A percentile compares a stretch with the other conserved stretches of the same genome.
Evolutionary conservation across 192 early-diverging fungal species (phyloP).

Genomic region (Lunasporangiospora selenospora): DNA sequence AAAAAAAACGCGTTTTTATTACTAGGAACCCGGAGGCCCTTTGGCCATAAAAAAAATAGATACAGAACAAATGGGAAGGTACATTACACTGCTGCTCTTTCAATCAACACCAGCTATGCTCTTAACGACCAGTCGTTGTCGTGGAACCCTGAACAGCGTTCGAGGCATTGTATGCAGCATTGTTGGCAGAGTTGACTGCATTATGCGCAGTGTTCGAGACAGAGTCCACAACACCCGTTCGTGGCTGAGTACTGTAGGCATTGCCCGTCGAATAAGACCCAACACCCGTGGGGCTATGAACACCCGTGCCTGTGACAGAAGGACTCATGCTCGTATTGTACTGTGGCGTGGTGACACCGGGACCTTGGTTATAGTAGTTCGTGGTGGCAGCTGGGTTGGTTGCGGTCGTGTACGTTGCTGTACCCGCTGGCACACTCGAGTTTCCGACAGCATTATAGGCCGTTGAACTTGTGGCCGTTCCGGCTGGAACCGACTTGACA

Average conservation of each 20-base stretch:
- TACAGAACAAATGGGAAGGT: neutral
- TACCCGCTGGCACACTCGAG: neutral
- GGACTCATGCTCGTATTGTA: conserved; percentile 4
- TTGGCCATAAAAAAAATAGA: neutral
- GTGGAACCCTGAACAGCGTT: too few relatives aligned
- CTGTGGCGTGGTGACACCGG: neutral
- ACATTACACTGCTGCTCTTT: too few relatives aligned
- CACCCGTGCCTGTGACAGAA: neutral
- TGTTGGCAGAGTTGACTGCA: neutral
- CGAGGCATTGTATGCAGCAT: neutral
- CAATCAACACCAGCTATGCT: neutral
- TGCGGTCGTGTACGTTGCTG: neutral
- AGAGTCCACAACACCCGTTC: conserved; percentile 3
- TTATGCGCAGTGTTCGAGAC: neutral
- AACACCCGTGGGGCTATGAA: too few relatives aligned
- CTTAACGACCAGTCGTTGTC: too few relatives aligned
- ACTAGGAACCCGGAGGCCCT: neutral
- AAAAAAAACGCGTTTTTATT: neutral
- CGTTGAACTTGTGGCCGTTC: neutral
- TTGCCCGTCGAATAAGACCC: too few relatives aligned
- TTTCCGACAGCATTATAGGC: neutral
- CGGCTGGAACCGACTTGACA: conserved; percentile 15
- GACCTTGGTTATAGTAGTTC: neutral
- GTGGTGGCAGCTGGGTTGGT: neutral
- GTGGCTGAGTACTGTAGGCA: conserved; percentile 22